phyloP scores from a whole-genome alignment of 225 moss, liverwort and hornwort genomes.

The Polytrichum formosum region DNA sequence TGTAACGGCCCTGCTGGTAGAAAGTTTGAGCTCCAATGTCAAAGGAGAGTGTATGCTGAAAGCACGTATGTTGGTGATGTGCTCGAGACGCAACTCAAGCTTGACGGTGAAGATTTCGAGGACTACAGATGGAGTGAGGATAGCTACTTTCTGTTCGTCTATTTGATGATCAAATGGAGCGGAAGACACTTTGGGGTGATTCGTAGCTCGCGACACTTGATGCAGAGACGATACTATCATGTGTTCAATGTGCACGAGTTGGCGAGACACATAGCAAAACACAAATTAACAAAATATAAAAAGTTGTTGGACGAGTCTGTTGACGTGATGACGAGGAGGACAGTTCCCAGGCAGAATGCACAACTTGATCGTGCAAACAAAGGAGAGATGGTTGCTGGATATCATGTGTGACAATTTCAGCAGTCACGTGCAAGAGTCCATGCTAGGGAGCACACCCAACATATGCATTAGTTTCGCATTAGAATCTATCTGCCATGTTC shows the following conservation, averaged over 20 bases:
- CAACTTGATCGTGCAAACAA: no score
- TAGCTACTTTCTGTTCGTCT: neutral
- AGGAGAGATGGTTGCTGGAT: no score
- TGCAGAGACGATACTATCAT: neutral
- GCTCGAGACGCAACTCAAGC: neutral
- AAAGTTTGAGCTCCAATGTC: neutral
- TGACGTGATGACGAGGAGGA: no score
- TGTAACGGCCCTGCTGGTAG: no score
- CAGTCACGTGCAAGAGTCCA: no score
- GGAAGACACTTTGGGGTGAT: neutral
- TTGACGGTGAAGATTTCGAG: neutral
- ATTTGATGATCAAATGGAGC: neutral
- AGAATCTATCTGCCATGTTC: no score
- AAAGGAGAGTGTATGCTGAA: neutral
- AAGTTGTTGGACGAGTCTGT: neutral
- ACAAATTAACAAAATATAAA: neutral
- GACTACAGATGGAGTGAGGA: neutral
- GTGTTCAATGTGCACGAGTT: neutral
- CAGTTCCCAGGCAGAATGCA: no score
- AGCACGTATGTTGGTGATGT: neutral
- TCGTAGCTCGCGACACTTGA: neutral
- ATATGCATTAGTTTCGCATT: no score
- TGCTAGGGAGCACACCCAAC: no score
- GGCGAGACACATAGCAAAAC: neutral
- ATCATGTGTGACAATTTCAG: no score